Evolutionary conservation across 2,329 filamentous ascomycete genomes (phyloP).

Genomic region (Aspergillus terreus): DNA sequence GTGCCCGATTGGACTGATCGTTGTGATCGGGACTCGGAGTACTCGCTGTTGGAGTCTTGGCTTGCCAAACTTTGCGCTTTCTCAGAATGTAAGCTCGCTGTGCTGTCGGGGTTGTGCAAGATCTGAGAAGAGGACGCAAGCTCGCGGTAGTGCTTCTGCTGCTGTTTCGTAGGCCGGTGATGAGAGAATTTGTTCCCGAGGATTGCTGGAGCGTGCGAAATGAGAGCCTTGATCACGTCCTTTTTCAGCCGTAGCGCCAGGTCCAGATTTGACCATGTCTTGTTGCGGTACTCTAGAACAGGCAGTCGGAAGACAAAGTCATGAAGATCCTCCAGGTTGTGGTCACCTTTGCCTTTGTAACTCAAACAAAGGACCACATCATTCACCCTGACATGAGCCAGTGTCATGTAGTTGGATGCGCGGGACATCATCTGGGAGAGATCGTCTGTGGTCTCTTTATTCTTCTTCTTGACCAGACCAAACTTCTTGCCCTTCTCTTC

Average conservation of each 20-base stretch:
- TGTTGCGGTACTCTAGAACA: conserved; percentile 93
- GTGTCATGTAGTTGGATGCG: conserved; percentile 95
- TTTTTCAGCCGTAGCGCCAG: conserved; percentile 89
- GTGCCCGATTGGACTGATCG: conserved; percentile 34
- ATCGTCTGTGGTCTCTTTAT: conserved; percentile 74
- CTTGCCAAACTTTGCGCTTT: conserved; percentile 32
- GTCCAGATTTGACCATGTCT: conserved; percentile 98
- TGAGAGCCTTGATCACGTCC: conserved; percentile 87
- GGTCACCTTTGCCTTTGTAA: conserved; percentile 93
- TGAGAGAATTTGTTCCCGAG: conserved; percentile 96
- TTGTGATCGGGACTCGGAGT: conserved; percentile 33
- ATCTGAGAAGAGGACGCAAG: conserved; percentile 75
- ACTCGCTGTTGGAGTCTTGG: conserved; percentile 37
- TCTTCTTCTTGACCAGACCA: conserved; percentile 47
- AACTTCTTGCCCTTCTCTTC: conserved; percentile 49
- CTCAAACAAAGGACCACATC: conserved; percentile 93
- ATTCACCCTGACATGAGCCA: conserved; percentile 90
- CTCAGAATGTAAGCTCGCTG: conserved; percentile 24
- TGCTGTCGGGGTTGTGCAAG: conserved; percentile 42
- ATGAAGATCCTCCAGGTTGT: conserved; percentile 94
- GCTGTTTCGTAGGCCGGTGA: conserved; percentile 75
- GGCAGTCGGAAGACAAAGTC: conserved; percentile 96
- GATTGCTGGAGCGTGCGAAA: conserved; percentile 92
- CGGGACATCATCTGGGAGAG: conserved; percentile 94
- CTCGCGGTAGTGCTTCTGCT: conserved; percentile 75